Percentiles rank a stretch among this genome's conserved stretches.
phyloP scores from a whole-genome alignment of 108 stramenopile genomes.

The Cyclotella cryptica region DNA sequence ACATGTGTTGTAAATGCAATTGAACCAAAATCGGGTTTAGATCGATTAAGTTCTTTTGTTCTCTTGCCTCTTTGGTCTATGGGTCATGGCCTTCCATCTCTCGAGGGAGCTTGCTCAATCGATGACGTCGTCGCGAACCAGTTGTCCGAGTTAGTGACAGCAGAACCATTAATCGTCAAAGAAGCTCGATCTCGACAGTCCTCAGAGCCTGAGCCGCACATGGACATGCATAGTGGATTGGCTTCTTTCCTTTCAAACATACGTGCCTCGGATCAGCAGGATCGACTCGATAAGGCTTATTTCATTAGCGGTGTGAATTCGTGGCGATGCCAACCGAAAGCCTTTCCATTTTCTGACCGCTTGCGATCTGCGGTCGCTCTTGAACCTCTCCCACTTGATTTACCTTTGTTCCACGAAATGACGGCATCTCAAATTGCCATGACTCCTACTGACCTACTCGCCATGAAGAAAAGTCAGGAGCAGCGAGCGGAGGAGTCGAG shows the following conservation, averaged over 20 bases:
- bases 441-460: conserved; percentile 68
- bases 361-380: conserved; percentile 47
- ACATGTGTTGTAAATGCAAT: conserved; percentile 53
- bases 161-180: conserved; percentile 36
- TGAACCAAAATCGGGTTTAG: conserved; percentile 40
- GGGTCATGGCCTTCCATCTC: conserved; percentile 58
- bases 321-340: conserved; percentile 56
- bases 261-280: conserved; percentile 28
- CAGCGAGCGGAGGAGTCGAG: conserved; percentile 64
- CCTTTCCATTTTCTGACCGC: conserved; percentile 60
- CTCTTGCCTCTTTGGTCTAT: conserved; percentile 69
- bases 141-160: conserved; percentile 36
- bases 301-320: conserved; percentile 61
- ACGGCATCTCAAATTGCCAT: conserved; percentile 48
- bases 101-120: conserved; percentile 47
- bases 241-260: conserved; percentile 50
- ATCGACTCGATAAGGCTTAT: conserved; percentile 32
- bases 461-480: conserved; percentile 62
- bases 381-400: conserved; percentile 35
- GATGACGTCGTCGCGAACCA: conserved; percentile 54
- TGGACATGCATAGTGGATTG: conserved; percentile 46
- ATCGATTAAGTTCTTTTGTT: conserved; percentile 53
- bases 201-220: conserved; percentile 34
- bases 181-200: conserved; percentile 18
- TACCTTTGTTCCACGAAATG: conserved; percentile 51